Evolutionary conservation across 1,284 basidiomycete species (phyloP).

Genomic region (Sutorius eximius): DNA sequence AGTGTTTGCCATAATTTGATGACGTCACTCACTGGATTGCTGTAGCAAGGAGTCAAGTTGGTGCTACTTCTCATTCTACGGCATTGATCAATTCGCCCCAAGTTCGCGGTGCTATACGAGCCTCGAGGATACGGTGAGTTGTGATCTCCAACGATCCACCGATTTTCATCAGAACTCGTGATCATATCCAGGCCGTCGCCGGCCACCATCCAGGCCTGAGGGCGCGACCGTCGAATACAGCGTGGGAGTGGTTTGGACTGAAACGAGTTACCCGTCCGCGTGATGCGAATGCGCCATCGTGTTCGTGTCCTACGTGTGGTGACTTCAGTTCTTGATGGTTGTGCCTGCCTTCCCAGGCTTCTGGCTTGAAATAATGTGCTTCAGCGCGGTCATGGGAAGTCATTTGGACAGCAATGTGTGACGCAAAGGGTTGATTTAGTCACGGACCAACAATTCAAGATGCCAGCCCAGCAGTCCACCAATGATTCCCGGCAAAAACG

Average conservation of each 20-base stretch:
- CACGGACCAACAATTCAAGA: not conserved
- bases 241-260: not conserved
- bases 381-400: not conserved
- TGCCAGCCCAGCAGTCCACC: not conserved
- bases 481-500: not conserved
- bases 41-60: slow-evolving; percentile 14
- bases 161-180: not conserved
- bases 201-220: slow-evolving; percentile 3
- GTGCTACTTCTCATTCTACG: not conserved
- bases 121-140: slow-evolving; percentile 24
- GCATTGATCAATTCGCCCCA: not conserved
- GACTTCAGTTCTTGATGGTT: not conserved
- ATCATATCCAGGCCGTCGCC: not conserved
- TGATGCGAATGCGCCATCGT: not conserved
- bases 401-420: not conserved
- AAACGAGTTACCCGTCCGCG: not conserved
- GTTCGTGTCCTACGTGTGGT: not conserved
- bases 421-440: not conserved
- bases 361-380: not conserved
- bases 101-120: not conserved
- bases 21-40: not conserved
- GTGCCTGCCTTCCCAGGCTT: too few species aligned
- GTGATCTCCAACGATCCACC: slow-evolving; percentile 1
- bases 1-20: not conserved
- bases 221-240: not conserved